A percentile compares a stretch with the other conserved stretches of the same genome.
Conservation (phyloP, 164 flowering plant genomes). For the Nelumbo lutea region DNA sequence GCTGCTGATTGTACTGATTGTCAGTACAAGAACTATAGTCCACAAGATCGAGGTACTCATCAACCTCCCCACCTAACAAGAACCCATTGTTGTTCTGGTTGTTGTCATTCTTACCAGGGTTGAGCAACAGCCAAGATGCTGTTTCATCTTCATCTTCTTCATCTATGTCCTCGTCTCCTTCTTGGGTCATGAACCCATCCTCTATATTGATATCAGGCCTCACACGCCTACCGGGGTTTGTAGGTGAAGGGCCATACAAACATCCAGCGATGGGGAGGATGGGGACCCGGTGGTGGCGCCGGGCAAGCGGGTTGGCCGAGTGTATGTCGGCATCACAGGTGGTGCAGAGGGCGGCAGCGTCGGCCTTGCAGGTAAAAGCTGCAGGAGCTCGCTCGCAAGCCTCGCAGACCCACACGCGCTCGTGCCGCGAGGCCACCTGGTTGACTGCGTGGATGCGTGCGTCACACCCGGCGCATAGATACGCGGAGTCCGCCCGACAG, state of each 20-base stretch:
- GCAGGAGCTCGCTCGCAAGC: constrained; percentile 80
- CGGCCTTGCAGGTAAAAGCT: constrained; percentile 79
- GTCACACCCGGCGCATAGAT: constrained; percentile 67
- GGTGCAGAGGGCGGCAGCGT: constrained; percentile 74
- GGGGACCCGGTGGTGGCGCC: constrained; percentile 63
- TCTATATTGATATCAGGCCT: constrained; percentile 9
- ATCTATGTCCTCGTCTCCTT: constrained; percentile 22
- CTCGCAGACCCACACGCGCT: constrained; percentile 74
- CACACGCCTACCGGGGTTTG: constrained; percentile 6
- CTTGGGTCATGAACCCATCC: constrained; percentile 19
- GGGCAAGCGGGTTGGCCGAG: constrained; percentile 80
- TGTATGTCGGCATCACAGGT: constrained; percentile 75
- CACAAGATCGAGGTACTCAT: constrained; percentile 66
- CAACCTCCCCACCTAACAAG: constrained; percentile 50
- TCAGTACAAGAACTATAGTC: constrained; percentile 45
- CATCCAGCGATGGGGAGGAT: constrained; percentile 30
- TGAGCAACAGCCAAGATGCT: constrained; percentile 65
- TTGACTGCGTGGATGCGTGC: constrained; percentile 51
- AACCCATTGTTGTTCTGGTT: constrained; percentile 34
- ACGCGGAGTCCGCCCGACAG: constrained; percentile 65
- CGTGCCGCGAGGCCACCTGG: constrained; percentile 41
- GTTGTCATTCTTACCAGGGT: constrained; percentile 38
- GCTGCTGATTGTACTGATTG: constrained; percentile 25
- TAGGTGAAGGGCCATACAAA: constrained; percentile 23
- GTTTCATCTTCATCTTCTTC: constrained; percentile 71